Base-by-base conservation (phyloP, 768 basidiomycete species). In the Hortiboletus campestris region DNA sequence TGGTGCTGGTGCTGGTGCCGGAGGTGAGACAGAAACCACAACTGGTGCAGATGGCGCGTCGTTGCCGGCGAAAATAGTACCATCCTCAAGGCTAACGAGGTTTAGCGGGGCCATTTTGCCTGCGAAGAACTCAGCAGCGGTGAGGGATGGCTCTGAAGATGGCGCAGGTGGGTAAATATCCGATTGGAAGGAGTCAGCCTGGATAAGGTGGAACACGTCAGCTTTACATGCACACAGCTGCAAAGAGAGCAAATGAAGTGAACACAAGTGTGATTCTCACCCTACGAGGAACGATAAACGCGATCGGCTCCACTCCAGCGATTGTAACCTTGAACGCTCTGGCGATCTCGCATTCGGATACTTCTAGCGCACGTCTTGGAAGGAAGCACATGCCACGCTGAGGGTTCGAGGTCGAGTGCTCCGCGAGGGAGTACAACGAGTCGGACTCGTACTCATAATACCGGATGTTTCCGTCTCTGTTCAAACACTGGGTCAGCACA, bases 381-480 rank as follows among this genome's bases (percentile, higher is more conserved):
- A 97, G 81, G 86, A 98, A 94, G 70, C 90, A 92, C 85, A 98
- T 91, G 13, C 97, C 97, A 49, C 95, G 91, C 72, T 98, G 96
- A 29, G 96, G 95, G 49, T 95, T 91, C 19, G 85, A 78, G 5
- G 88, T 90, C 71, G 94, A 90, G 80, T 95, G 83, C 69, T 98
- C 97, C 19, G 85, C 77, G 6, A 94, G 79, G 17, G 83, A 71
- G 74, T 84, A 80, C 19, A 98, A 78, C 45, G 84, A 78, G 73
- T 98, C 95, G 32, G 81, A 83, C 64, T 97, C 95, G 72, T 88
- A 94, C 70, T 99, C 97, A 72, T 88, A 98, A 80, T 92, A 96
- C n/a, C 96, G 87, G 59, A 98, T 87, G 70, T 99, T 99, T 29
- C 96, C 96, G 66, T 99, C 96, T 39, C 93, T 91, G 67, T 51